Conservation (phyloP, 2,329 filamentous ascomycete species). For the Acephala macrosclerotiorum region DNA sequence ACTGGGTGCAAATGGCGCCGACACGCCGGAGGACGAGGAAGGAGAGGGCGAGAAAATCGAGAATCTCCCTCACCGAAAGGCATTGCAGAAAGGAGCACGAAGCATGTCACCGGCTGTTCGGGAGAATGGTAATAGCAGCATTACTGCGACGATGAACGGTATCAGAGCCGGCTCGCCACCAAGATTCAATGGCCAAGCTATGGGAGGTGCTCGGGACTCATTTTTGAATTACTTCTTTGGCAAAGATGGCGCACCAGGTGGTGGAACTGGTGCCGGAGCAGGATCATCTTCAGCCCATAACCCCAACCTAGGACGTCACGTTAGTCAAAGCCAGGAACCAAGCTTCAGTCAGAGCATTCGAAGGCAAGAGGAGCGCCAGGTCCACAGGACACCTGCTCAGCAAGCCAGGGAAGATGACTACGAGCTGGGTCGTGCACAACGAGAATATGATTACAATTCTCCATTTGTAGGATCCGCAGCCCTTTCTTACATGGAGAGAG, state of each 20-base stretch:
- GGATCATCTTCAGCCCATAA: slow-evolving; percentile 44
- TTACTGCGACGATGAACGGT: slow-evolving; percentile 74
- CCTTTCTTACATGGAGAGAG: slow-evolving; percentile 14
- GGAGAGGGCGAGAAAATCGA: slow-evolving; percentile 60
- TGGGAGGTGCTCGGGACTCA: slow-evolving; percentile 78
- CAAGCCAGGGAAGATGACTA: slow-evolving; percentile 55
- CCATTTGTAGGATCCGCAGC: slow-evolving; percentile 53
- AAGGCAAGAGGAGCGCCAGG: slow-evolving; percentile 62
- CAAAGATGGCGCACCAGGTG: slow-evolving; percentile 76
- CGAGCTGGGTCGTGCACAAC: slow-evolving; percentile 41
- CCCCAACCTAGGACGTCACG: slow-evolving; percentile 65
- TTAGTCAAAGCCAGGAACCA: slow-evolving; percentile 80
- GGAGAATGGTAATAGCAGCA: slow-evolving; percentile 67
- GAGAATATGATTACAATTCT: slow-evolving; percentile 50
- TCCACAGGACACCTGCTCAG: slow-evolving; percentile 53
- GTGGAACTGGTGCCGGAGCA: slow-evolving; percentile 47
- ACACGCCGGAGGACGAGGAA: slow-evolving; percentile 68
- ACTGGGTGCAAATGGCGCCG: slow-evolving; percentile 78
- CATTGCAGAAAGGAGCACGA: slow-evolving; percentile 61
- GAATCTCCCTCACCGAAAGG: slow-evolving; percentile 65
- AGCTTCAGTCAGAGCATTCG: slow-evolving; percentile 86
- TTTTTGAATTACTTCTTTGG: slow-evolving; percentile 99
- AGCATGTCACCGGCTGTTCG: slow-evolving; percentile 85
- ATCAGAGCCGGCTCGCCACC: slow-evolving; percentile 67
- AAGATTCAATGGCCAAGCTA: slow-evolving; percentile 64